A percentile compares a stretch with the other conserved stretches of the same genome.
Conservation (phyloP, 352 stramenopile genomes). For the Globisporangium emineosum region DNA sequence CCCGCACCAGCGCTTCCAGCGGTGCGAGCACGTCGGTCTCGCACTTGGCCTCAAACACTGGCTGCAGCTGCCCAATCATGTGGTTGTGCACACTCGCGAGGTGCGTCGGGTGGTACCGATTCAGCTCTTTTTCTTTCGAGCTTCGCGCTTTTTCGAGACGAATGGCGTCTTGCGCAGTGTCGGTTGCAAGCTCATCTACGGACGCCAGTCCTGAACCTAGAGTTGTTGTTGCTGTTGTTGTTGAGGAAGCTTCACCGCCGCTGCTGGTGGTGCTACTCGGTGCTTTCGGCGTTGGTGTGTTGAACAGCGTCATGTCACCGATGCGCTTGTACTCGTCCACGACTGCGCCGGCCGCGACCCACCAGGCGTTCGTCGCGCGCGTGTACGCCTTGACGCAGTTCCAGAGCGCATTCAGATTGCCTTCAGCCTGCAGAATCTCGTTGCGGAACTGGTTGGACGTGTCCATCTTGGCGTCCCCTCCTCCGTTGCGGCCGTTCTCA, state of each 20-base stretch:
- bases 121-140: constrained; percentile 5
- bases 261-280: no score
- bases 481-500: constrained; percentile 7
- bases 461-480: constrained; percentile 2
- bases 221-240: not conserved
- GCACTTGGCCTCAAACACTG: constrained; percentile 41
- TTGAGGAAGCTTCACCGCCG: not conserved
- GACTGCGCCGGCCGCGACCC: constrained; percentile 42
- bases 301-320: constrained; percentile 50
- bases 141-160: not conserved
- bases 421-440: constrained; percentile 69
- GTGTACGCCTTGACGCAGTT: constrained; percentile 66
- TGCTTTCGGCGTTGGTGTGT: constrained; percentile 9
- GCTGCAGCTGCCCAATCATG: constrained; percentile 35
- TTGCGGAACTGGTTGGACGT: constrained; percentile 60
- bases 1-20: constrained; percentile 37
- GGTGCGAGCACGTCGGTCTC: constrained; percentile 41
- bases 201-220: not conserved
- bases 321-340: constrained; percentile 66
- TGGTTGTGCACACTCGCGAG: constrained; percentile 30
- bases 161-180: not conserved
- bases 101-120: constrained; percentile 17
- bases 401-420: constrained; percentile 69
- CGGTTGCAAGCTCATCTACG: not conserved
- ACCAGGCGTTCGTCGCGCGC: constrained; percentile 67